Conservation (phyloP, 305 asterid species). For the Fraxinus ornus region DNA sequence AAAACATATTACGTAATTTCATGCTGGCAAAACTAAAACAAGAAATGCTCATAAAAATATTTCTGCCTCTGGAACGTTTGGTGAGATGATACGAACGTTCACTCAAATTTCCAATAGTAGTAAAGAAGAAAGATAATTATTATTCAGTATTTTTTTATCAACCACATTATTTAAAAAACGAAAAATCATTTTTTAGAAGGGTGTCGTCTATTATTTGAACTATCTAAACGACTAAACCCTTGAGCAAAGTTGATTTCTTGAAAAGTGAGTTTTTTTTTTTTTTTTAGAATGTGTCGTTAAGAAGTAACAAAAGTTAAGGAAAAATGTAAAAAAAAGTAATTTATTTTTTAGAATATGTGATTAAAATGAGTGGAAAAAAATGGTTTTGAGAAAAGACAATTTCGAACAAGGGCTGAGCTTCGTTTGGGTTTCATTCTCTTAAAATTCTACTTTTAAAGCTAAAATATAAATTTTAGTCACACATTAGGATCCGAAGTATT, state of each 20-base stretch:
- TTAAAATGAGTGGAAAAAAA: too few relatives aligned
- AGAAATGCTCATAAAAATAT: not conserved
- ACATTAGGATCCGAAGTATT: too few relatives aligned
- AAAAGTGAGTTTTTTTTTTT: too few relatives aligned
- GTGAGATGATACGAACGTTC: not conserved
- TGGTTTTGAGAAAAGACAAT: too few relatives aligned
- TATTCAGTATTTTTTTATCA: too few relatives aligned
- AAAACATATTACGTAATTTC: not conserved
- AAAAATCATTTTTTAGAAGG: not conserved
- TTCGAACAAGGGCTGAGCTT: not conserved
- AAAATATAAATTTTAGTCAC: too few relatives aligned
- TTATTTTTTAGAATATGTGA: too few relatives aligned
- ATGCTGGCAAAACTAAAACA: not conserved
- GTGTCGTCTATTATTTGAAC: not conserved
- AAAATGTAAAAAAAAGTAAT: too few relatives aligned
- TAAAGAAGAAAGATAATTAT: not conserved
- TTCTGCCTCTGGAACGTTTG: not conserved
- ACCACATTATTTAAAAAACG: not conserved
- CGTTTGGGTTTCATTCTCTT: not conserved
- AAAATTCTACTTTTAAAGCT: too few relatives aligned
- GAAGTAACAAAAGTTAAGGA: too few relatives aligned
- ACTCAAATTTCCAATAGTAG: not conserved
- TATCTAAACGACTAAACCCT: too few relatives aligned
- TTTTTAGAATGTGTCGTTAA: too few relatives aligned
- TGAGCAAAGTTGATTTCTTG: not conserved